Evolutionary conservation across 257 asterid genomes (phyloP).

Genomic region (Solanum appendiculatum): DNA sequence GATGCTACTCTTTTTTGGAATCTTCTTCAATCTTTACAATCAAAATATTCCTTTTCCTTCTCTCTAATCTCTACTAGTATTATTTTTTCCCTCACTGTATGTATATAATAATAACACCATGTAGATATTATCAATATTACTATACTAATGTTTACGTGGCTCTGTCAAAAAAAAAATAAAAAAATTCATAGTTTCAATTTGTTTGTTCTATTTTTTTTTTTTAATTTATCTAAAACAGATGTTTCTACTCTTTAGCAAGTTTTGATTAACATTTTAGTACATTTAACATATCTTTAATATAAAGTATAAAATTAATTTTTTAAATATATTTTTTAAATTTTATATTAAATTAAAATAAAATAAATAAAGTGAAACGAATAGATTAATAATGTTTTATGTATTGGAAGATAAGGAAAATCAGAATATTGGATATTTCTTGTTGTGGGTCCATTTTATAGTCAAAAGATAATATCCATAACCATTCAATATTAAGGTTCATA

Average conservation of each 20-base stretch:
- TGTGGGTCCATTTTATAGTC: background rate
- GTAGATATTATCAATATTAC: background rate
- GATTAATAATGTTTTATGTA: fast-evolving
- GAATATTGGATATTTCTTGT: background rate
- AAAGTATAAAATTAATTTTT: no score
- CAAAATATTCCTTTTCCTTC: background rate
- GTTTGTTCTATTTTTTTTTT: fast-evolving
- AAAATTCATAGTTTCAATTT: no score
- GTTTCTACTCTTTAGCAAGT: no score
- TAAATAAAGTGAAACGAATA: fast-evolving
- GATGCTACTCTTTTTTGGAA: background rate
- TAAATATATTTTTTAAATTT: no score
- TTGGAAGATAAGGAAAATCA: background rate
- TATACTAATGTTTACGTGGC: background rate
- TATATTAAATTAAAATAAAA: background rate
- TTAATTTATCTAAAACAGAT: no score
- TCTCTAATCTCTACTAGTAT: background rate
- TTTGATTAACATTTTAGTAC: no score
- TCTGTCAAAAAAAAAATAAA: background rate
- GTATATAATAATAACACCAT: background rate
- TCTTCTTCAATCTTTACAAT: background rate
- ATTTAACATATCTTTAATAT: no score
- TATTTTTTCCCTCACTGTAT: no score
- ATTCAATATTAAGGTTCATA: background rate
- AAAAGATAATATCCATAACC: background rate